Evolutionary conservation across 1,139 yeast species (phyloP), one percentile per base, ranked within the genome.

Genomic region (Pichia sorboxylosa): DNA sequence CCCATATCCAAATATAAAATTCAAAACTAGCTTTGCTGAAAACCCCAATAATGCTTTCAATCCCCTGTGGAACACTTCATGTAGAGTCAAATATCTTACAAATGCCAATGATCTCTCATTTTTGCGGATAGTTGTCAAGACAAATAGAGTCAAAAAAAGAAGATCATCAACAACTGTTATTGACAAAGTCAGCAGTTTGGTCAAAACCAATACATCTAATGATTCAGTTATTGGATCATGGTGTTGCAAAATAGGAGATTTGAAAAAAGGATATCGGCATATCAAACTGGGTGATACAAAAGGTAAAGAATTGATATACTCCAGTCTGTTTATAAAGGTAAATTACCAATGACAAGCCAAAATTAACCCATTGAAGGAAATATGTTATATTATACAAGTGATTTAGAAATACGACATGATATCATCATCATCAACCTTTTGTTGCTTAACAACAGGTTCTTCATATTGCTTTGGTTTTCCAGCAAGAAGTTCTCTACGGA

Each of bases 401-500:
- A 9, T 18, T 38, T 42, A 50, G 30, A 49, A 49, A 26, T 47
- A 52, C 2, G 54, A 43, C 56, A 52, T 52, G 27, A 51, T 45
- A 32, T 51, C 56, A 21, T 45, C 47, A 25, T 47, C 49, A 19
- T 44, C 47, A 14, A 31, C 33, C 17, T 29, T 36, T 16, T 19
- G 19, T 17, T 29, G 33, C n/a, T 13, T 19, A 24, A 15, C n/a
- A 31, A 10, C 15, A n/a, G 30, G 31, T 16, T 41, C 32, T 20
- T 93, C 83, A 41, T 79, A 58, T 44, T 42, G 41, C 38, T 57
- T 48, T 21, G 49, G 47, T 29, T 49, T 49, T 35, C 98, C 97
- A 19, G 95, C 93, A 43, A 82, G 59, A 43, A 90, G 65, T 54
- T 92, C 98, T 49, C 97, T 74, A 59, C 98, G 73, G 37, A 90